These are phyloP conservation scores for Trypanosoma platydactyli DNA, from an alignment of 208 protist species.

Conservation along the genomic window DNA sequence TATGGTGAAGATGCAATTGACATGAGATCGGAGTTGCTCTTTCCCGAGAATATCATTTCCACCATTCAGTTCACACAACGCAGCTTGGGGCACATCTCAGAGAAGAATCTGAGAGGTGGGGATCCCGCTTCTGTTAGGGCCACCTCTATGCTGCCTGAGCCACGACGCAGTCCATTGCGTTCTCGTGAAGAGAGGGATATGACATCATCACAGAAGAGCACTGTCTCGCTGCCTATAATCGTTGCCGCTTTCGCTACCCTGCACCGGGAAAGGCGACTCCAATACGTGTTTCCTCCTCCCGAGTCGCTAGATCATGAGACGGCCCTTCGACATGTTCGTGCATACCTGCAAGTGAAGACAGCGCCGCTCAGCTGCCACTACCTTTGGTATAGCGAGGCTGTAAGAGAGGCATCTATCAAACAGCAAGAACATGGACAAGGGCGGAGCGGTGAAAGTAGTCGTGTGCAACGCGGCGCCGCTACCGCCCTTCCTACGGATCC, in stretches of 20 bases:
- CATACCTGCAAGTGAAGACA: conserved; percentile 60
- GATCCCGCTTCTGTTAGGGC: neutral
- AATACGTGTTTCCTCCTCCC: conserved; percentile 41
- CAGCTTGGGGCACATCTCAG: conserved; percentile 21
- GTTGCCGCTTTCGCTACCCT: conserved; percentile 63
- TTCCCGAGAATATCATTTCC: conserved; percentile 41
- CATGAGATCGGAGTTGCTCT: conserved; percentile 20
- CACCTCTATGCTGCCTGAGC: conserved; percentile 1
- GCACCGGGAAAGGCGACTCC: conserved; percentile 41
- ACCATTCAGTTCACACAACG: conserved; percentile 34
- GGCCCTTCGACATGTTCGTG: conserved; percentile 46
- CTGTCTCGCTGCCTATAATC: conserved; percentile 41
- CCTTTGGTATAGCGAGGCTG: conserved; percentile 66
- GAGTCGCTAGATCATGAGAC: conserved; percentile 66
- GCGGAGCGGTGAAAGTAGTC: neutral
- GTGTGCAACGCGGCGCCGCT: neutral
- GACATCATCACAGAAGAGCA: neutral
- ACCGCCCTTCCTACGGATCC: neutral
- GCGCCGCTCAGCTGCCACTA: conserved; percentile 64
- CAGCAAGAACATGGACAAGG: conserved; percentile 13
- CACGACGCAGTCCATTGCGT: conserved; percentile 4
- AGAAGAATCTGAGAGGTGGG: conserved; percentile 4
- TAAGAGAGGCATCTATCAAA: conserved; percentile 34
- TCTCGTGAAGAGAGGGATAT: conserved; percentile 18
- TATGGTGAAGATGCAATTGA: conserved; percentile 62